Evolutionary conservation across 2,329 filamentous ascomycete species (phyloP), one percentile per base, ranked within the genome.

Genomic region (Trichoderma lentiforme): DNA sequence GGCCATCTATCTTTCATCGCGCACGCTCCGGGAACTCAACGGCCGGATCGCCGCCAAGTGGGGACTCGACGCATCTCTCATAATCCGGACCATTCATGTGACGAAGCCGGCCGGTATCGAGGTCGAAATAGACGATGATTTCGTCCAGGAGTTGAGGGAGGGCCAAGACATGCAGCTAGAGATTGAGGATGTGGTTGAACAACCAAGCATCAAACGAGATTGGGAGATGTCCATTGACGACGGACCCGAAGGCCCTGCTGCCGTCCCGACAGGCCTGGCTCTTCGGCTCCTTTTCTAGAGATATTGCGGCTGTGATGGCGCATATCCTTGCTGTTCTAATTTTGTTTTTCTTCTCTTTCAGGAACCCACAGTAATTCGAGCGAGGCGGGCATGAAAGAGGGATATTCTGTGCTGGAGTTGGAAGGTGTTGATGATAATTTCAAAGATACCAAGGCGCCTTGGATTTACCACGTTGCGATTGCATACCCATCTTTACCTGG

Each of bases 111-210:
- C 90, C 74, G 94, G 94, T 0, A 83, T 98, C 1, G 90, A 94
- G 77, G 90, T 98, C 70, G 89, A 97, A 78, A 88, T 98, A 76
- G 96, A 98, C 77, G 94, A 98, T 78, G 94, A 98, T 74, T 91
- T 97, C 62, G 89, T 98, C 36, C 88, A 88, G 58, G 92, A 95
- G 80, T 85, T 98, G 67, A 88, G 90, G 2, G 96, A 99, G 82
- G 95, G 94, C 36, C 94, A 98, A 81, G 95, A 97, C 78, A 96
- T 98, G 92, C 88, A 91, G 72, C 86, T 93, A 71, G 91, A 96
- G 76, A 85, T 93, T 56, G 79, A 80, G 21, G 85, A 88, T 75
- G 77, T 84, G n/a, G 76, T 80, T 5, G 82, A 83, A 34, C 76
- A 77, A 34, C 62, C 76, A 11, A 58, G 57, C 30, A 76, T 83